phyloP scores from a whole-genome alignment of 495 filamentous ascomycete genomes.

The Xanthoparmelia taractica region DNA sequence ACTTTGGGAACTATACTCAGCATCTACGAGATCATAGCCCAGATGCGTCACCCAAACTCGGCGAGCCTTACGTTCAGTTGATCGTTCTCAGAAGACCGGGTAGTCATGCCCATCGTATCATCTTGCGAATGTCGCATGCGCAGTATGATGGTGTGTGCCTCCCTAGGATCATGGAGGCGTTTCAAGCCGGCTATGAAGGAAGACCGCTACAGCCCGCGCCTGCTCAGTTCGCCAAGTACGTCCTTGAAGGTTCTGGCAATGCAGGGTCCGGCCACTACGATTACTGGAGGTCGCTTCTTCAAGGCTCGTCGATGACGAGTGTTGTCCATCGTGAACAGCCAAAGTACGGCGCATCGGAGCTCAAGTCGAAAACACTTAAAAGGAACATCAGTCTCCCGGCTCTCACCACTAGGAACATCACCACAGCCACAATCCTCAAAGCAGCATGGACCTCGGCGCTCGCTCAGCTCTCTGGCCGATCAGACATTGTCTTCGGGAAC shows the following conservation, averaged over 20 bases:
- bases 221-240: constrained; percentile 52
- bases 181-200: constrained; percentile 47
- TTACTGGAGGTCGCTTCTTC: constrained; percentile 39
- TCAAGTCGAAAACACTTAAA: constrained; percentile 34
- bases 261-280: constrained; percentile 49
- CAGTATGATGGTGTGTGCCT: constrained; percentile 70
- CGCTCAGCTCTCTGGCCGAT: constrained; percentile 41
- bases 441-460: constrained; percentile 50
- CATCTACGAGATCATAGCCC: constrained; percentile 43
- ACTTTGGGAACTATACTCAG: constrained; percentile 43
- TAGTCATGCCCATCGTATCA: constrained; percentile 47
- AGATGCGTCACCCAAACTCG: constrained; percentile 47
- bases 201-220: constrained; percentile 33
- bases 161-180: constrained; percentile 50
- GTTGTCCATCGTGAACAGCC: constrained; percentile 35
- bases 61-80: constrained; percentile 56
- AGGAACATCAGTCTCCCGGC: constrained; percentile 36
- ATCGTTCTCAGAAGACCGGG: constrained; percentile 47
- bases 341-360: constrained; percentile 36
- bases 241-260: constrained; percentile 41
- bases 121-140: constrained; percentile 62
- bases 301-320: constrained; percentile 41
- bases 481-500: constrained; percentile 50
- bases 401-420: constrained; percentile 41
- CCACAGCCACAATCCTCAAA: constrained; percentile 49